phyloP scores from a whole-genome alignment of 1,284 basidiomycete genomes.

The Austroboletus rostrupii region DNA sequence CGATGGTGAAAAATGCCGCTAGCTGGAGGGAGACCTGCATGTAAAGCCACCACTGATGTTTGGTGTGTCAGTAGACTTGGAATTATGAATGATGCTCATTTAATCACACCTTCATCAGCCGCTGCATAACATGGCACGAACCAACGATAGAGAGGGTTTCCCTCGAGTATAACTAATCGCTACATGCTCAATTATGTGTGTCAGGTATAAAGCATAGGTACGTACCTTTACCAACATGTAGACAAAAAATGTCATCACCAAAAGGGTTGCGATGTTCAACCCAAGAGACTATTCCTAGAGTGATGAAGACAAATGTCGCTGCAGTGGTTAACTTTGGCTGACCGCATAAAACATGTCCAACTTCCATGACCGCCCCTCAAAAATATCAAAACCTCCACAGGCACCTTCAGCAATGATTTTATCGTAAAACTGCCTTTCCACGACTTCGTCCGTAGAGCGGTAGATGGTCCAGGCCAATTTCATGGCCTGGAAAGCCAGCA shows the following conservation, averaged over 20 bases:
- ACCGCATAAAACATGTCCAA: constrained; percentile 33
- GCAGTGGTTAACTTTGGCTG: constrained; percentile 13
- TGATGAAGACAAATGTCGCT: not conserved
- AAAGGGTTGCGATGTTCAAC: constrained; percentile 32
- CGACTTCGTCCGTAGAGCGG: constrained; percentile 31
- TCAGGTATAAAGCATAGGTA: not conserved
- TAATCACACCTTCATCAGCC: constrained; percentile 32
- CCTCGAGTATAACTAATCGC: constrained; percentile 41
- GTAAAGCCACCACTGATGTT: constrained; percentile 42
- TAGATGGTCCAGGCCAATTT: constrained; percentile 43
- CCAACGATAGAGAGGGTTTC: constrained; percentile 51
- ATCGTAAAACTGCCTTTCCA: constrained; percentile 30
- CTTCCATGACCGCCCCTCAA: constrained; percentile 38
- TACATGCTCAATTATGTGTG: not conserved
- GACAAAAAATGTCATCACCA: constrained; percentile 34
- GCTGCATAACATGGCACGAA: constrained; percentile 41
- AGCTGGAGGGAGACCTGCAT: constrained; percentile 51
- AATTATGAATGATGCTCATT: not conserved
- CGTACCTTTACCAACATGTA: constrained; percentile 39
- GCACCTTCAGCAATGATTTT: constrained; percentile 32
- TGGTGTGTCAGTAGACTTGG: not conserved
- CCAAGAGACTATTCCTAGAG: constrained; percentile 36
- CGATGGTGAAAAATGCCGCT: constrained; percentile 48
- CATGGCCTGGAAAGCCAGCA: constrained; percentile 40
- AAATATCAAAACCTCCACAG: constrained; percentile 36